Evolutionary conservation across 257 asterid genomes (phyloP).

Genomic region (Primulina huaijiensis): DNA sequence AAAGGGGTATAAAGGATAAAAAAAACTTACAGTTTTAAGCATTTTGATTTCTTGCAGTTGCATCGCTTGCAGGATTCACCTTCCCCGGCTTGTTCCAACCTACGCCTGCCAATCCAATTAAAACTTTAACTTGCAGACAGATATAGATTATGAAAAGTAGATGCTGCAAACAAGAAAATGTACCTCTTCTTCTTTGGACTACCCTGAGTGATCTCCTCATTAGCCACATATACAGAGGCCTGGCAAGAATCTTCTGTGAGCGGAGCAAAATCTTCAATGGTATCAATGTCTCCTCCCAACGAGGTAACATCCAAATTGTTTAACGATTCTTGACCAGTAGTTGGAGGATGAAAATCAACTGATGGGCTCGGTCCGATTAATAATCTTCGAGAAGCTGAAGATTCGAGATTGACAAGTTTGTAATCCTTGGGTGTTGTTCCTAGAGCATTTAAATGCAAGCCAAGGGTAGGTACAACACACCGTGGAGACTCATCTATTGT

Average conservation of each 20-base stretch:
- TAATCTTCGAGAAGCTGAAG: slow-evolving; percentile 52
- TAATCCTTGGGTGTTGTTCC: slow-evolving; percentile 68
- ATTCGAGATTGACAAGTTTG: slow-evolving; percentile 45
- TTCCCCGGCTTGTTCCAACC: slow-evolving; percentile 54
- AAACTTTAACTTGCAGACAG: slow-evolving; percentile 22
- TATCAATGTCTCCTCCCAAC: slow-evolving; percentile 38
- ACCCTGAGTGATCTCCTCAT: slow-evolving; percentile 59
- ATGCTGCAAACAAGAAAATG: slow-evolving; percentile 14
- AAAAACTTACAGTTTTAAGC: slow-evolving; percentile 87
- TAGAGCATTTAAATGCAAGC: slow-evolving; percentile 87
- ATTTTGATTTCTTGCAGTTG: slow-evolving; percentile 94
- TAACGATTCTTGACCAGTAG: slow-evolving; percentile 38
- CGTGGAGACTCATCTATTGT: slow-evolving; percentile 42
- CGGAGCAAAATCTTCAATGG: slow-evolving; percentile 36
- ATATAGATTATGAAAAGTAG: not conserved
- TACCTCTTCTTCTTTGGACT: slow-evolving; percentile 95
- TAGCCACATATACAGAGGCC: slow-evolving; percentile 35
- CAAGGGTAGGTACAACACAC: slow-evolving; percentile 70
- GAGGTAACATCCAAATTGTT: slow-evolving; percentile 35
- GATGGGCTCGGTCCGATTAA: slow-evolving; percentile 56
- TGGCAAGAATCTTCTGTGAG: slow-evolving; percentile 46
- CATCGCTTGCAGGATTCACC: slow-evolving; percentile 82
- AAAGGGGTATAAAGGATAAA: not conserved
- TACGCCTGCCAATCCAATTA: slow-evolving; percentile 49
- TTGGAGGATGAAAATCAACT: slow-evolving; percentile 37